Percentiles rank a stretch among this genome's conserved stretches.
These are phyloP conservation scores for Zoysia pacifica DNA, from an alignment of 176 grass and related monocot species.

Conservation along the genomic window DNA sequence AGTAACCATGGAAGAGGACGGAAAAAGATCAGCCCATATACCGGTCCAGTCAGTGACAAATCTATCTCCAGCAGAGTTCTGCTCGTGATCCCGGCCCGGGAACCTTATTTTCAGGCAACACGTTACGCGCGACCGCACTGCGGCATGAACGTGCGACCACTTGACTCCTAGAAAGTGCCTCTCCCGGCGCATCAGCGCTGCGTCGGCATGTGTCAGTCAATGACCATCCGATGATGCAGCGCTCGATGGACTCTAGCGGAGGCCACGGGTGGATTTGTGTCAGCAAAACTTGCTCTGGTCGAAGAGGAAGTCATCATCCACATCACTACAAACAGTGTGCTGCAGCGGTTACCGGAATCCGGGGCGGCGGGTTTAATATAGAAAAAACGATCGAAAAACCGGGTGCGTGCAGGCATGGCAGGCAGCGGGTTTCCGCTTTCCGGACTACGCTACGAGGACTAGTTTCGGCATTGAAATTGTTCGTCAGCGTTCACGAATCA, in stretches of 20 bases:
- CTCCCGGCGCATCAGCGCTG: background rate
- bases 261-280: background rate
- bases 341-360: conserved; percentile 13
- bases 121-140: background rate
- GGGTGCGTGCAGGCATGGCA: background rate
- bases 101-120: no score
- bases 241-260: background rate
- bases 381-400: background rate
- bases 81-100: no score
- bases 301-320: background rate
- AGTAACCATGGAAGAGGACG: no score
- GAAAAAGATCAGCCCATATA: no score
- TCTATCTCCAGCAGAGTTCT: no score
- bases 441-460: background rate
- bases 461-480: background rate
- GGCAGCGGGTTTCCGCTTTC: background rate
- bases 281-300: background rate
- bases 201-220: conserved; percentile 6
- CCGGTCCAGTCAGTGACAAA: no score
- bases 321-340: conserved; percentile 3
- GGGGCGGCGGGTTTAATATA: background rate
- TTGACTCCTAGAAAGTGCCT: background rate
- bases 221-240: background rate
- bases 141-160: background rate
- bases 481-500: background rate